Base-by-base conservation (phyloP, 306 rosid genomes). In the Elaeagnus macrophylla region DNA sequence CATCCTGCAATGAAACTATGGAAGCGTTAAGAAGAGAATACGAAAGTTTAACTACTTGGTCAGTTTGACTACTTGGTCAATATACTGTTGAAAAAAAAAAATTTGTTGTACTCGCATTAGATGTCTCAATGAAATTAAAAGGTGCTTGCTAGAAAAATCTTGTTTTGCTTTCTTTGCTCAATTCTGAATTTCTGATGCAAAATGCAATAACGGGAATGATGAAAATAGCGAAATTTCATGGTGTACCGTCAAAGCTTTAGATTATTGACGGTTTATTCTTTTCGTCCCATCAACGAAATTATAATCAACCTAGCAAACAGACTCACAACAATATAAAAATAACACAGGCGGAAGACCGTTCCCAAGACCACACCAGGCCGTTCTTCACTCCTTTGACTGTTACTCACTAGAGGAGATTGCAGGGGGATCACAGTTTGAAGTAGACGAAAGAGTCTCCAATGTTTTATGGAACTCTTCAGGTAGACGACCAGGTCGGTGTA, bases 401-500 rank as follows among this genome's bases (percentile, higher is more conserved):
- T 86, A 64, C 40, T 79, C 84, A 14, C 73, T 39, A 9, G 81
- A 75, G 71, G 59, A 58, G 39, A 43, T 69, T 11, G 65, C 49
- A 32, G 75, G 47, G 38, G 66, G 76, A 39, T 59, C 77, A 51
- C 69, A 58, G 12, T 63, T 72, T 36, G 80, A 46, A 19, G 60
- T 37, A 10, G 69, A 52, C 56, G 44, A 5, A 49, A 79, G 37
- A n/a, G 67, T 64, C 45, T 71, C 89, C 8, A 91, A 74, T 12
- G 93, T 81, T 7, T 75, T 57, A 64, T 70, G 75, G 52, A 82
- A 91, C 65, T 83, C 83, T 65, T 67, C 71, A 2, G 97, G 97
- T 44, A 86, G 95, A 44, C 84, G 94, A 51, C 81, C 82, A 37
- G 95, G 95, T 65, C 94, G 77, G 78, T 86, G 94, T 42, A 72